These are phyloP conservation scores for Phytophthora ramorum DNA, from an alignment of 352 stramenopile species.

Conservation along the genomic window DNA sequence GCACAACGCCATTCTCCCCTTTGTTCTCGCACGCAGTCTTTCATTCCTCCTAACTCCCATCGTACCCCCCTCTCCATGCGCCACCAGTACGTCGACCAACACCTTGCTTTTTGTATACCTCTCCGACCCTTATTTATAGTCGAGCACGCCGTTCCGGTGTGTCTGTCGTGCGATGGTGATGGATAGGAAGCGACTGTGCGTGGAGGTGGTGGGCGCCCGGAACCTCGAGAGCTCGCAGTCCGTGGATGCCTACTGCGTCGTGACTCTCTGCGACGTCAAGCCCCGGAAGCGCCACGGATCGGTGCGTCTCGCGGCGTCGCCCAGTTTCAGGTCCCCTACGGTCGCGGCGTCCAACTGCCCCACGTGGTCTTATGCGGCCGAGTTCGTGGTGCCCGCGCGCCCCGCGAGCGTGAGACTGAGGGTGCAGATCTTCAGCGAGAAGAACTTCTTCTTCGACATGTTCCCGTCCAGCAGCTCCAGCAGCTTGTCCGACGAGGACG, in stretches of 20 bases:
- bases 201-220: constrained; percentile 74
- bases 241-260: constrained; percentile 74
- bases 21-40: not conserved
- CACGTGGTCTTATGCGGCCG: constrained; percentile 52
- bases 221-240: constrained; percentile 71
- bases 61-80: constrained; percentile 19
- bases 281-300: constrained; percentile 13
- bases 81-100: constrained; percentile 27
- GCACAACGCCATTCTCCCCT: not conserved
- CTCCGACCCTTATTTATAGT: constrained; percentile 12
- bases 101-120: constrained; percentile 16
- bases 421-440: constrained; percentile 73
- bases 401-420: constrained; percentile 32
- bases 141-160: not conserved
- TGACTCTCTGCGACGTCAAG: constrained; percentile 47
- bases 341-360: constrained; percentile 43
- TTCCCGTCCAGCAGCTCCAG: constrained; percentile 50
- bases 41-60: not conserved
- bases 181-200: constrained; percentile 56
- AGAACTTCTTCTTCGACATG: constrained; percentile 90
- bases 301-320: constrained; percentile 3
- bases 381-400: constrained; percentile 39
- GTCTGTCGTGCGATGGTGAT: constrained; percentile 7
- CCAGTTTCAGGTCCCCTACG: constrained; percentile 40
- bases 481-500: constrained; percentile 22